Evolutionary conservation across 164 flowering plant species (phyloP).

Genomic region (Dillenia turbinata): DNA sequence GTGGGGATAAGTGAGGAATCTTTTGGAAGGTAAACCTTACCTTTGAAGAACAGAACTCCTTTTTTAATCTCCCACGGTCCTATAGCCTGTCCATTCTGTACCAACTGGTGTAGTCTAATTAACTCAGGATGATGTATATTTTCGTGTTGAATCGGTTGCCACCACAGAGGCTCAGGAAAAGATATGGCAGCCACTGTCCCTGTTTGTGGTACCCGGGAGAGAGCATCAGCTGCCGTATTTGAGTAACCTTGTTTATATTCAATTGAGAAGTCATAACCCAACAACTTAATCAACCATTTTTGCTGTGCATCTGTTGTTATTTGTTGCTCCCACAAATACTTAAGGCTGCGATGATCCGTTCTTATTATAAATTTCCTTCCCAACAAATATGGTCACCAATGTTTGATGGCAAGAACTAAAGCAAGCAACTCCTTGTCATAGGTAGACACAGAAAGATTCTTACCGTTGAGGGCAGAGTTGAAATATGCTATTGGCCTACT

Average conservation of each 20-base stretch:
- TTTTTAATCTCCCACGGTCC: conserved; percentile 3
- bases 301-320: neutral
- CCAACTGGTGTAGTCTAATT: neutral
- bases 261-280: conserved; percentile 9
- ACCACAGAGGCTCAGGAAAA: neutral
- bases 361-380: neutral
- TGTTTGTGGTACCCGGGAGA: neutral
- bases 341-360: conserved; percentile 12
- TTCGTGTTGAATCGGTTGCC: neutral
- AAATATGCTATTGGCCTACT: conserved; percentile 6
- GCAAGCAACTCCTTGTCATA: conserved; percentile 14
- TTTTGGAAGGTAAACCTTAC: neutral
- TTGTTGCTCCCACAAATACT: conserved; percentile 4
- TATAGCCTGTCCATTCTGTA: neutral
- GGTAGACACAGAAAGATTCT: neutral
- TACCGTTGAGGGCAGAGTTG: conserved; percentile 3
- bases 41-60: neutral
- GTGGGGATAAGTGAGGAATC: neutral
- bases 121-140: neutral
- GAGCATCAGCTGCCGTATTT: conserved; percentile 9
- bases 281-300: conserved; percentile 1
- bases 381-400: conserved; percentile 8
- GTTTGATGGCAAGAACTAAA: conserved; percentile 1
- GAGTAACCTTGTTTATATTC: neutral
- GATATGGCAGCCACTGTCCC: neutral